Evolutionary conservation across 202 grass and related monocot genomes (phyloP), one percentile per base, ranked within the genome.

Genomic region (Panicum hallii): DNA sequence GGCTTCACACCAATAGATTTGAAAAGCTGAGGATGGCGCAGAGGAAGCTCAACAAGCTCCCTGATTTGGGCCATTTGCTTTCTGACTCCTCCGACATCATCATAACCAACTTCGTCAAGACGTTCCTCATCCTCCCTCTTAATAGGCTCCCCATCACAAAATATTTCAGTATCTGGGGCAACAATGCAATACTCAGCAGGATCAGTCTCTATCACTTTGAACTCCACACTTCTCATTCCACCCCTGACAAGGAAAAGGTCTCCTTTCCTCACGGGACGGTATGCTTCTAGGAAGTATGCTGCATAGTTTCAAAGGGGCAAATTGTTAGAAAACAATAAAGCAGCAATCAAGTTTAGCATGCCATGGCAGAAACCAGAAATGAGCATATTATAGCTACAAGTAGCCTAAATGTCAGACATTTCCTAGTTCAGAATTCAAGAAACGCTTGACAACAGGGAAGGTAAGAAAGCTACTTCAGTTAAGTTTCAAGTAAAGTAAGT

Each of bases 1-100:
- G 95, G 92, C 57, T 97, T 97, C 15, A 97, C 95, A 80, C 95
- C 95, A 70, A 97, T 97, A 58, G 95, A 97, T 74, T 97, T 97
- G 76, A 97, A 97, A n/a, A 97, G 87, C 58, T 97, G 88, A 23
- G 95, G 95, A 68, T 97, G 95, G 54, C 95, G 93, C 53, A 97
- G 52, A 60, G 95, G 95, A 67, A 97, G 92, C 76, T 97, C 95
- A 3, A 97, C 95, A 81, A 97, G 82, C 84, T 97, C 95, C 75
- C 94, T 85, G 74, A 97, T 97, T 52, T 97, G 94, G 47, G 94
- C 94, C 94, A 97, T 97, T 53, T 98, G 95, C 74, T 94, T 98
- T 43, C 95, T 80, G 26, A 98, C 95, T 26, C 95, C 95, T 67
- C 95, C 95, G 41, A 98, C 95, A 79, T 98, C 95, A 90, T 98